Base-by-base conservation (phyloP, 1,284 basidiomycete genomes). In the Athelia sp. region DNA sequence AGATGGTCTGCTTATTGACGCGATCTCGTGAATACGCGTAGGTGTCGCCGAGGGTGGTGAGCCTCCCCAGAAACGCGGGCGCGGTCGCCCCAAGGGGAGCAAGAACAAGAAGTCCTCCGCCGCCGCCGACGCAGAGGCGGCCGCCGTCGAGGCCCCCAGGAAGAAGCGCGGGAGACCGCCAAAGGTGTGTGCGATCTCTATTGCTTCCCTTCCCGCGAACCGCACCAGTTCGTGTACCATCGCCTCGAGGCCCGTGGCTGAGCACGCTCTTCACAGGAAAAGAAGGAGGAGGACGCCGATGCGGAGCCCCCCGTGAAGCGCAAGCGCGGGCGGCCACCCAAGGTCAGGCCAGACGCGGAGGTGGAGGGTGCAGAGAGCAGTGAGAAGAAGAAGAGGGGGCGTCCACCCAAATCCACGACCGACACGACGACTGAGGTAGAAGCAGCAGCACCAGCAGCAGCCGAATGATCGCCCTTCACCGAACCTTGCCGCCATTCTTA, bases 71-170 rank as follows among this genome's bases (percentile, higher is more conserved):
- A 90, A 89, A 70, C 82, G 87, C 59, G 79, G 84, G 60, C 78
- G 87, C 45, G 87, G 87, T 47, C 79, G 87, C 55, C 88, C 87
- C 53, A 88, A 84, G 66, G 87, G 87, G 61, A 86, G 83, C 67
- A 90, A 84, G 71, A 90, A 90, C 68, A 90, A 89, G 78, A 87
- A 84, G 63, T 63, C 72, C 50, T 62, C 70, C 58, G 64, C 63
- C 52, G 56, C 69, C 38, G 6, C 26, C 4, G 62, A 73, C 13
- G 57, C 71, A 17, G 59, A 68, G 3, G 57, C 71, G 21, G 65
- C 65, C 45, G 59, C 73, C 29, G 56, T 70, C n/a, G 53, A 66
- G 8, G 54, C 64, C 24, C 69, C 67, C 19, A 79, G 79, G 71
- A 82, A 83, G 70, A 75, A 73, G 50, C 78, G 87, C 61, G 87